Conservation (phyloP, 768 basidiomycete genomes). For the Pleurotus djamor region DNA sequence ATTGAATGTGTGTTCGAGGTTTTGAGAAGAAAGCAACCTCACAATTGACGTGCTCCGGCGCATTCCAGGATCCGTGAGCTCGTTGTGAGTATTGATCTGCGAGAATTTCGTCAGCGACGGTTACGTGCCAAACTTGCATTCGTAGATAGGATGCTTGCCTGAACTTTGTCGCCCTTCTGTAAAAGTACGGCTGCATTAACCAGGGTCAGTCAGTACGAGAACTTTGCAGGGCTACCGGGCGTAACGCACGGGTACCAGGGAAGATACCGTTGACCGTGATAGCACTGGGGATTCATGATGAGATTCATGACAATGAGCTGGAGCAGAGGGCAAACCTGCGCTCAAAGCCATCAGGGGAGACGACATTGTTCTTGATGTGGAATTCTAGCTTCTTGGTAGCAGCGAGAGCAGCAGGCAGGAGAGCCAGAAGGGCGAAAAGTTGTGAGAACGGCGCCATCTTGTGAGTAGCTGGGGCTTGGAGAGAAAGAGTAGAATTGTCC, state of each 20-base stretch:
- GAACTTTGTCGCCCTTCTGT: constrained; percentile 22
- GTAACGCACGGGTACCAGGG: constrained; percentile 17
- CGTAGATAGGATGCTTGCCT: constrained; percentile 2
- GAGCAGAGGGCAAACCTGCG: constrained; percentile 10
- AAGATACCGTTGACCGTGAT: constrained; percentile 24
- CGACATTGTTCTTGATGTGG: constrained; percentile 14
- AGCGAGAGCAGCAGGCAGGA: constrained; percentile 13
- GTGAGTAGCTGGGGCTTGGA: constrained; percentile 3
- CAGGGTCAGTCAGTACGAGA: neutral
- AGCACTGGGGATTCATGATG: constrained; percentile 13
- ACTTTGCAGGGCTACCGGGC: neutral
- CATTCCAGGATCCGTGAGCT: constrained; percentile 23
- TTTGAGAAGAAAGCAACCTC: neutral
- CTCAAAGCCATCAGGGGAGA: constrained; percentile 20
- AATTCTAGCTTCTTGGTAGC: constrained; percentile 12
- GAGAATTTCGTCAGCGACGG: neutral
- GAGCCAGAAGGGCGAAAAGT: constrained; percentile 3
- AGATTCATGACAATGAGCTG: neutral
- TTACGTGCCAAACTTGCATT: neutral
- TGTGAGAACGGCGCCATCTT: constrained; percentile 12
- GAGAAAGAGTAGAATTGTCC: too few species aligned
- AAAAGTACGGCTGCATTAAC: constrained; percentile 10
- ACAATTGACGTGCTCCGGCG: constrained; percentile 27
- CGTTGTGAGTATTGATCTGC: constrained; percentile 24
- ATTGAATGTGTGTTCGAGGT: neutral